These are phyloP conservation scores for Beauveria asiatica DNA, from an alignment of 2,329 filamentous ascomycete species.

Conservation along the genomic window DNA sequence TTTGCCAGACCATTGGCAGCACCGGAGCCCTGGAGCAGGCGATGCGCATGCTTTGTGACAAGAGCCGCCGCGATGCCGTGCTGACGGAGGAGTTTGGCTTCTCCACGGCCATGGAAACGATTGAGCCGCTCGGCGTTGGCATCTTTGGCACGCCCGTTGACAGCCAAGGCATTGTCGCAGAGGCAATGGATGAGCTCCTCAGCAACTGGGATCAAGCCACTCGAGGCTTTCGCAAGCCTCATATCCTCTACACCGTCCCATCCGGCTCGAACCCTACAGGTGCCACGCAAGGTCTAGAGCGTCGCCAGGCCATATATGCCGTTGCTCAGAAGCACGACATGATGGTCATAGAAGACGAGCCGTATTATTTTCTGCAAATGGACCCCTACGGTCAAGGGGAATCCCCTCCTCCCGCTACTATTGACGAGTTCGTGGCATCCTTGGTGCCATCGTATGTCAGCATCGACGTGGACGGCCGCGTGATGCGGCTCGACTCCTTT, in stretches of 20 bases:
- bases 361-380: constrained; percentile 92
- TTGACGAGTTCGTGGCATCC: constrained; percentile 63
- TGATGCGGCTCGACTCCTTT: constrained; percentile 86
- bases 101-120: constrained; percentile 57
- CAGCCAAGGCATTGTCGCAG: constrained; percentile 43
- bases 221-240: constrained; percentile 40
- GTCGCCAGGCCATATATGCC: constrained; percentile 65
- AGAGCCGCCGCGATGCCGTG: constrained; percentile 63
- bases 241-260: constrained; percentile 52
- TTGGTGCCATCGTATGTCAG: constrained; percentile 61
- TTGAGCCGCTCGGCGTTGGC: constrained; percentile 43
- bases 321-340: constrained; percentile 78
- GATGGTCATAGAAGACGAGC: constrained; percentile 85
- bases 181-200: constrained; percentile 43
- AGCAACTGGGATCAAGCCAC: constrained; percentile 38
- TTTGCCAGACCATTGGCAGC: constrained; percentile 74
- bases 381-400: constrained; percentile 56
- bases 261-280: constrained; percentile 90
- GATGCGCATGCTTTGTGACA: constrained; percentile 69
- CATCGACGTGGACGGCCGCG: constrained; percentile 78
- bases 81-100: constrained; percentile 91
- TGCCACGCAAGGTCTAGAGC: constrained; percentile 61
- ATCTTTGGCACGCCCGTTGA: constrained; percentile 45
- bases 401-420: constrained; percentile 44
- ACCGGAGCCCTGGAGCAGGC: constrained; percentile 80